Evolutionary conservation across 768 basidiomycete species (phyloP).

Genomic region (Boletus sensibilis): DNA sequence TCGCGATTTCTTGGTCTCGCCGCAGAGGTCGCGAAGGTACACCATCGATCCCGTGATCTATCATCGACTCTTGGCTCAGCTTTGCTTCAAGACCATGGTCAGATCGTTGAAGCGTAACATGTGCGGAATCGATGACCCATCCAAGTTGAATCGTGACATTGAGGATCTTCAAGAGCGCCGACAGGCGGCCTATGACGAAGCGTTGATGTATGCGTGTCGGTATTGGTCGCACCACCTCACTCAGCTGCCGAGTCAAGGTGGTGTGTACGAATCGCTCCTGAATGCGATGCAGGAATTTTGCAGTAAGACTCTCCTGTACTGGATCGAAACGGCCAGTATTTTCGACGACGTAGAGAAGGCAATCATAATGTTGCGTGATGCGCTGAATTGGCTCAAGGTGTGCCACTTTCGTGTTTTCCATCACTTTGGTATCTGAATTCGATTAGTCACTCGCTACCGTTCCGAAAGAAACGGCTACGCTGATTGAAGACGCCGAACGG

Average conservation of each 20-base stretch:
- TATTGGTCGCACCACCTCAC: constrained; percentile 19
- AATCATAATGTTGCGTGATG: constrained; percentile 9
- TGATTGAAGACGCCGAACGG: constrained; percentile 14
- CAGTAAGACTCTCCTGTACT: constrained; percentile 5
- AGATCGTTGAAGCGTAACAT: constrained; percentile 14
- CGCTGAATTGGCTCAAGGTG: constrained; percentile 13
- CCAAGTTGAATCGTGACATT: constrained; percentile 14
- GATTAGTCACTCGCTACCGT: neutral
- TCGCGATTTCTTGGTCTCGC: constrained; percentile 17
- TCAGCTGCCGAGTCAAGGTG: constrained; percentile 6
- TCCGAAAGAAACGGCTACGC: neutral
- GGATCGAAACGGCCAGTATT: constrained; percentile 16
- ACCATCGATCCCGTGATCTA: constrained; percentile 6
- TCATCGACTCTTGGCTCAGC: constrained; percentile 18
- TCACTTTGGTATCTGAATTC: neutral
- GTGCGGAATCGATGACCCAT: constrained; percentile 16
- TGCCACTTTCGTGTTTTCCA: neutral
- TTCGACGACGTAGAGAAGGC: constrained; percentile 11
- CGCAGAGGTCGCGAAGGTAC: constrained; percentile 13
- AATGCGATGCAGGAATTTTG: constrained; percentile 7
- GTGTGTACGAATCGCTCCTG: constrained; percentile 5
- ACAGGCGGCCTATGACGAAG: constrained; percentile 7
- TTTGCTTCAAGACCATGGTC: constrained; percentile 17
- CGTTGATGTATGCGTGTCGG: constrained; percentile 17
- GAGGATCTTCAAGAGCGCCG: constrained; percentile 12